phyloP scores from a whole-genome alignment of 1,139 yeast genomes.

The Candida tetrigidarum region DNA sequence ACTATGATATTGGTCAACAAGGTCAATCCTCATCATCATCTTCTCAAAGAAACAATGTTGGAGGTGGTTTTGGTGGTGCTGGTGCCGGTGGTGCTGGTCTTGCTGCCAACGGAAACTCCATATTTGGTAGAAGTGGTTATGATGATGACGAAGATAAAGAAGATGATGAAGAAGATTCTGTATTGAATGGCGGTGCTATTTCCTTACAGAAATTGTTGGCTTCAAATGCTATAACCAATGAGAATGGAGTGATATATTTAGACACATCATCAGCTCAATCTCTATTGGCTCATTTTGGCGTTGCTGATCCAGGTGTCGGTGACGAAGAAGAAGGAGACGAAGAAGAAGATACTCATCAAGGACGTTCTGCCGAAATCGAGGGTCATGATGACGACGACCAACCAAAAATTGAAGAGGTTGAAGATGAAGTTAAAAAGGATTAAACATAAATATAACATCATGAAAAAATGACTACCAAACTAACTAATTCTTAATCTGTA shows the following conservation, averaged over 20 bases:
- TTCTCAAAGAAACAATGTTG: slow-evolving; percentile 15
- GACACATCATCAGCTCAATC: slow-evolving; percentile 55
- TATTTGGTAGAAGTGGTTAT: slow-evolving; percentile 17
- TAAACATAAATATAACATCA: not conserved
- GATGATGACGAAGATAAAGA: slow-evolving; percentile 32
- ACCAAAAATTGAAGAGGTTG: slow-evolving; percentile 11
- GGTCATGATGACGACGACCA: slow-evolving; percentile 8
- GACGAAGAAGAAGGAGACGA: slow-evolving; percentile 23
- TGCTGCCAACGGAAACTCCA: slow-evolving; percentile 22
- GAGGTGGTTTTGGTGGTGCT: slow-evolving; percentile 19
- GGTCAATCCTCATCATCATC: too few relatives aligned
- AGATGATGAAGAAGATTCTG: slow-evolving; percentile 17
- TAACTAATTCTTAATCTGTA: not conserved
- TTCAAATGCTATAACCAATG: slow-evolving; percentile 56
- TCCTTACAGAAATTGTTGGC: slow-evolving; percentile 57
- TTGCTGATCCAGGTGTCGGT: slow-evolving; percentile 34
- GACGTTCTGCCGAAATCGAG: slow-evolving; percentile 13
- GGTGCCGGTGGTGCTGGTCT: slow-evolving; percentile 20
- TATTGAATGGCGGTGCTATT: slow-evolving; percentile 44
- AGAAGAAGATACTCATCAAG: slow-evolving; percentile 12
- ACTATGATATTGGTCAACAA: slow-evolving; percentile 45
- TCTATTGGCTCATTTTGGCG: slow-evolving; percentile 53
- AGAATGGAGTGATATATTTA: slow-evolving; percentile 59
- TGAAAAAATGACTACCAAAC: not conserved
- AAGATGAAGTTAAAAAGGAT: slow-evolving; percentile 7